Percentiles rank a stretch among this genome's conserved stretches.
phyloP scores from a whole-genome alignment of 192 early-diverging fungal genomes.

The Gaertneriomyces semiglobifer region DNA sequence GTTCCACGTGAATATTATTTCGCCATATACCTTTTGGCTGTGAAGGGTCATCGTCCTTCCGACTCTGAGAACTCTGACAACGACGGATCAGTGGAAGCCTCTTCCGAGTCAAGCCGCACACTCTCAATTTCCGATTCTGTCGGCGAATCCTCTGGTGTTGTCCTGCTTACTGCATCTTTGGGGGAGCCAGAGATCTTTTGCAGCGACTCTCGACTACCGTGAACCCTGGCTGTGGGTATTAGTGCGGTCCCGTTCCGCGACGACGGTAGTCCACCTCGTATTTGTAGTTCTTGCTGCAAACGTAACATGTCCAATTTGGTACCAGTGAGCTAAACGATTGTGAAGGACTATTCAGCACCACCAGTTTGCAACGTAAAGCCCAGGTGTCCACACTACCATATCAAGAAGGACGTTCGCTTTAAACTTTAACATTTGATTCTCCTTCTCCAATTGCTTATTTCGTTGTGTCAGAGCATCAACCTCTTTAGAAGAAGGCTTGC shows the following conservation, averaged over 20 bases:
- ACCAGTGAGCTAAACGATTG: slow-evolving; percentile 10
- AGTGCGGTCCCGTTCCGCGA: no score
- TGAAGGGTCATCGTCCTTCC: no score
- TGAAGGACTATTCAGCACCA: neutral
- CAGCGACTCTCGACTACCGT: no score
- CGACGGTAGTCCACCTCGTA: no score
- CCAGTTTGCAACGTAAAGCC: neutral
- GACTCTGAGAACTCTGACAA: no score
- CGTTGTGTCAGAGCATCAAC: slow-evolving; percentile 27
- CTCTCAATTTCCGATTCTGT: neutral
- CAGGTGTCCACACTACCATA: neutral
- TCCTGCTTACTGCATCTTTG: neutral
- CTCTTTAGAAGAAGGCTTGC: slow-evolving; percentile 1
- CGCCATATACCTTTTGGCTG: no score
- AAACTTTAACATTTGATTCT: slow-evolving; percentile 40
- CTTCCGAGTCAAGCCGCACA: neutral
- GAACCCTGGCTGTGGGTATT: no score
- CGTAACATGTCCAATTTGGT: slow-evolving; percentile 26
- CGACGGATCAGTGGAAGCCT: no score
- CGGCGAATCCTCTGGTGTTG: neutral
- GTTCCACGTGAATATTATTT: no score
- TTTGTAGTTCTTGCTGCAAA: neutral
- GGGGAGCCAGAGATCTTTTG: neutral
- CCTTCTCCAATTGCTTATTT: slow-evolving; percentile 35
- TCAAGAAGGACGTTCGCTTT: slow-evolving; percentile 37